phyloP scores from a whole-genome alignment of 352 stramenopile species.

The Saprolegnia parasitica region DNA sequence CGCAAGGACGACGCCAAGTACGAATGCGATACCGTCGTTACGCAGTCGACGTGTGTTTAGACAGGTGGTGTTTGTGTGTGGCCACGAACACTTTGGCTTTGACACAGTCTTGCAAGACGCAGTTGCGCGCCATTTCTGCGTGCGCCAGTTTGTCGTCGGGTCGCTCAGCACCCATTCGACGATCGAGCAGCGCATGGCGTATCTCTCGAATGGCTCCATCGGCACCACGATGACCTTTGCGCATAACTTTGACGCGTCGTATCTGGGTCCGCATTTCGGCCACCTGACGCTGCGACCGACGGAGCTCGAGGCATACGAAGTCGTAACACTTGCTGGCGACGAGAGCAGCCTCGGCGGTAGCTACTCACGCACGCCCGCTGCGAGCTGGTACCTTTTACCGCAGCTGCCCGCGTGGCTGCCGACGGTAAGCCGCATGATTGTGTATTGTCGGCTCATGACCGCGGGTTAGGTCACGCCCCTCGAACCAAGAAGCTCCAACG shows the following conservation, averaged over 20 bases:
- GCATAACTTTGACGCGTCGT: conserved; percentile 13
- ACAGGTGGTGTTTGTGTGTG: conserved; percentile 22
- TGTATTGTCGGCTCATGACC: too few relatives aligned
- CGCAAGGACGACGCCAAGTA: neutral
- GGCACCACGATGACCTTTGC: neutral
- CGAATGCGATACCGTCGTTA: too few relatives aligned
- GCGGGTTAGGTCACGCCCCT: too few relatives aligned
- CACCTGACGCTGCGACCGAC: neutral
- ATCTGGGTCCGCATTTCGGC: neutral
- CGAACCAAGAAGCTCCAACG: too few relatives aligned
- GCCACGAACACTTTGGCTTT: conserved; percentile 22
- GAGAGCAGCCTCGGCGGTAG: neutral
- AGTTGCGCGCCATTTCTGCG: neutral
- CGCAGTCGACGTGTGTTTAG: neutral
- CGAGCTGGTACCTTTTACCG: neutral
- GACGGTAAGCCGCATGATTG: neutral
- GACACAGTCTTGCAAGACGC: conserved; percentile 19
- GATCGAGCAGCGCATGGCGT: conserved; percentile 1
- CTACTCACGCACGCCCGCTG: neutral
- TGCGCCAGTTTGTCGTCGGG: conserved; percentile 13
- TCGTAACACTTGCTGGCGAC: neutral
- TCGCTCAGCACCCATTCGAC: neutral
- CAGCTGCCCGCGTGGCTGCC: neutral
- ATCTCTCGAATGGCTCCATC: neutral
- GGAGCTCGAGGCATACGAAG: neutral